phyloP scores from a whole-genome alignment of 1,284 basidiomycete genomes.

The Malassezia obtusa region DNA sequence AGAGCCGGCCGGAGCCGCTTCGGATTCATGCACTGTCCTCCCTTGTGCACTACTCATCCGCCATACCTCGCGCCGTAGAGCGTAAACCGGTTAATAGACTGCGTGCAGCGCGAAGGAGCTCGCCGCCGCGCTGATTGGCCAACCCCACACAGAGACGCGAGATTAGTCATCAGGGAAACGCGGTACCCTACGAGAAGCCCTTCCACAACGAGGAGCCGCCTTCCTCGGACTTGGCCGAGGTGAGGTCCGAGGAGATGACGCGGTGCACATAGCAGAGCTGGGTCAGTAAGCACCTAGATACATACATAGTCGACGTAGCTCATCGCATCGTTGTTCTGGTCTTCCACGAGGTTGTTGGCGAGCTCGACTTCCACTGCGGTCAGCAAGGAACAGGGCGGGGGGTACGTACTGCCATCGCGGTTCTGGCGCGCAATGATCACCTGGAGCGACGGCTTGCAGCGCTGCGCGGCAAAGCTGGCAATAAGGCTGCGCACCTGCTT shows the following conservation, averaged over 20 bases:
- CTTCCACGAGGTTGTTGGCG: slow-evolving; percentile 91
- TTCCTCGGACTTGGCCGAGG: slow-evolving; percentile 24
- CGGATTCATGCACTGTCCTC: neutral
- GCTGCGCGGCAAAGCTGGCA: slow-evolving; percentile 58
- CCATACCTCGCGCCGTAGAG: neutral
- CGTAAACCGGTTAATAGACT: too few relatives aligned
- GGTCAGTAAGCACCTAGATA: neutral
- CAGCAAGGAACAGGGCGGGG: neutral
- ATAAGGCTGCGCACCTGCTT: slow-evolving; percentile 76
- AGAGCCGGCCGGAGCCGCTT: too few relatives aligned
- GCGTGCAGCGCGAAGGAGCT: neutral
- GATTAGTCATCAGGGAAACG: neutral
- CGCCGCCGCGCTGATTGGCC: neutral
- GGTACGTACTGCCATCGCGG: slow-evolving; percentile 59
- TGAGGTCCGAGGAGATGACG: slow-evolving; percentile 41
- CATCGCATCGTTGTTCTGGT: slow-evolving; percentile 89
- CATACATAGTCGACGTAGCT: slow-evolving; percentile 44
- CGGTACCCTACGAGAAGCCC: slow-evolving; percentile 9
- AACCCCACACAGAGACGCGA: neutral
- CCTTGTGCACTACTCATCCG: neutral
- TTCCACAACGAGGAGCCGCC: slow-evolving; percentile 15
- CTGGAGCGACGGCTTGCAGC: slow-evolving; percentile 58
- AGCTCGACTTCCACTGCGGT: slow-evolving; percentile 73
- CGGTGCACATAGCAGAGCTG: slow-evolving; percentile 42
- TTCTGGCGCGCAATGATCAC: slow-evolving; percentile 81